Evolutionary conservation across 164 flowering plant species (phyloP).

Genomic region (Vitis cinerea): DNA sequence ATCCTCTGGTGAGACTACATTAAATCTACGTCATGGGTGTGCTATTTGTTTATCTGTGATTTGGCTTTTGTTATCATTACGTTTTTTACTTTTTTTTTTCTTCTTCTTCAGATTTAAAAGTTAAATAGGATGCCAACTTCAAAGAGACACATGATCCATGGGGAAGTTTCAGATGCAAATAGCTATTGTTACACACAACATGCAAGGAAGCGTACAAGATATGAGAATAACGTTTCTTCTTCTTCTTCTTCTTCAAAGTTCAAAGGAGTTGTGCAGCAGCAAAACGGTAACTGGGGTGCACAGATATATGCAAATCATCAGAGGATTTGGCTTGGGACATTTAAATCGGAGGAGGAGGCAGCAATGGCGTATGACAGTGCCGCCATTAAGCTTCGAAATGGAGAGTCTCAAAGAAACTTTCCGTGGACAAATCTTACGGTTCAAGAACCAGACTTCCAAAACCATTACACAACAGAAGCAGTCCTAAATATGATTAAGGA

Average conservation of each 20-base stretch:
- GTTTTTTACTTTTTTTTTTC: too few species aligned
- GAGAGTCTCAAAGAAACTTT: slow-evolving; percentile 44
- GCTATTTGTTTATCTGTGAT: too few species aligned
- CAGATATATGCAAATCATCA: slow-evolving; percentile 59
- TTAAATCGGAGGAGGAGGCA: slow-evolving; percentile 44
- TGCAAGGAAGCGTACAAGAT: slow-evolving; percentile 6
- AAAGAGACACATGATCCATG: neutral
- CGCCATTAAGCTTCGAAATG: slow-evolving; percentile 40
- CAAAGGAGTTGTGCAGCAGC: slow-evolving; percentile 58
- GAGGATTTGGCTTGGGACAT: slow-evolving; percentile 65
- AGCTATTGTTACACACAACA: neutral
- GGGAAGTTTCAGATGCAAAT: slow-evolving; percentile 16
- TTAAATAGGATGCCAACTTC: too few species aligned
- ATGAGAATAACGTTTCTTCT: neutral
- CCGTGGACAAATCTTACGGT: slow-evolving; percentile 29
- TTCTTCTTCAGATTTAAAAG: too few species aligned
- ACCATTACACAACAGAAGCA: slow-evolving; percentile 24
- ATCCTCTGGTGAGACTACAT: too few species aligned
- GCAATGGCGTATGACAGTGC: slow-evolving; percentile 72
- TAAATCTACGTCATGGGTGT: too few species aligned
- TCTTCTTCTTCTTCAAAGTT: slow-evolving; percentile 8
- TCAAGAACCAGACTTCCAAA: slow-evolving; percentile 44
- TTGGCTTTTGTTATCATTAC: too few species aligned
- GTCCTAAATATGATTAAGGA: slow-evolving; percentile 52
- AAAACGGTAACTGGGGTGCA: slow-evolving; percentile 65